A percentile compares a stretch with the other conserved stretches of the same genome.
Conservation (phyloP, 1,284 basidiomycete species). For the Boletus albobrunnescens region DNA sequence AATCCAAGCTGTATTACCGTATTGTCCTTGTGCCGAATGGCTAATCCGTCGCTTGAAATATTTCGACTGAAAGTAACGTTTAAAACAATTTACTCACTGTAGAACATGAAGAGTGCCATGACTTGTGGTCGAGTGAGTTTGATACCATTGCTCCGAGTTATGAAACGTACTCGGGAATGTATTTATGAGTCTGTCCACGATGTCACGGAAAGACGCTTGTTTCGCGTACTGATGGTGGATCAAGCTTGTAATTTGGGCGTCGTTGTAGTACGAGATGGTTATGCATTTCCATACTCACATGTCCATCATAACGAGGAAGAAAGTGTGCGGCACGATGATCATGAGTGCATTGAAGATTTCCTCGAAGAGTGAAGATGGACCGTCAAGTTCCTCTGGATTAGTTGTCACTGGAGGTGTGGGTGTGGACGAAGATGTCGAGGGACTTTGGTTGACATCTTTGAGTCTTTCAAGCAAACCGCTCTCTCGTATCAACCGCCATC, state of each 20-base stretch:
- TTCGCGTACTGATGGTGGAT: conserved; percentile 73
- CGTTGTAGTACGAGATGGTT: background rate
- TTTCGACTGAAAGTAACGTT: background rate
- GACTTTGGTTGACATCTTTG: conserved; percentile 9
- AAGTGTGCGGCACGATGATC: conserved; percentile 66
- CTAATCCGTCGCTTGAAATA: conserved; percentile 35
- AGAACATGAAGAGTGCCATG: conserved; percentile 70
- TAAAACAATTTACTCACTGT: conserved; percentile 47
- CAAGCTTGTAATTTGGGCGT: conserved; percentile 42
- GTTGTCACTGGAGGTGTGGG: background rate
- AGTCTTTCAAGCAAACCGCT: conserved; percentile 58
- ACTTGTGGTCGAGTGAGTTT: conserved; percentile 40
- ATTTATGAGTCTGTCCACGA: conserved; percentile 54
- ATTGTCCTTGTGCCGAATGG: conserved; percentile 57
- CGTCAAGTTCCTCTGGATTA: conserved; percentile 34
- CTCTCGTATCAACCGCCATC: conserved; percentile 70
- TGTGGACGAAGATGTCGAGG: background rate
- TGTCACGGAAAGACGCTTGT: conserved; percentile 42
- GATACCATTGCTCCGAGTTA: background rate
- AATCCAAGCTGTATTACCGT: conserved; percentile 51
- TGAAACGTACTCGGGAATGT: conserved; percentile 62
- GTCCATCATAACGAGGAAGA: conserved; percentile 70
- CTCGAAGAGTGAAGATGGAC: conserved; percentile 49
- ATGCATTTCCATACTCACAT: conserved; percentile 49
- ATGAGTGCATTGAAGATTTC: conserved; percentile 63